Conservation (phyloP, 257 asterid genomes). For the Salvia rosmarinus region DNA sequence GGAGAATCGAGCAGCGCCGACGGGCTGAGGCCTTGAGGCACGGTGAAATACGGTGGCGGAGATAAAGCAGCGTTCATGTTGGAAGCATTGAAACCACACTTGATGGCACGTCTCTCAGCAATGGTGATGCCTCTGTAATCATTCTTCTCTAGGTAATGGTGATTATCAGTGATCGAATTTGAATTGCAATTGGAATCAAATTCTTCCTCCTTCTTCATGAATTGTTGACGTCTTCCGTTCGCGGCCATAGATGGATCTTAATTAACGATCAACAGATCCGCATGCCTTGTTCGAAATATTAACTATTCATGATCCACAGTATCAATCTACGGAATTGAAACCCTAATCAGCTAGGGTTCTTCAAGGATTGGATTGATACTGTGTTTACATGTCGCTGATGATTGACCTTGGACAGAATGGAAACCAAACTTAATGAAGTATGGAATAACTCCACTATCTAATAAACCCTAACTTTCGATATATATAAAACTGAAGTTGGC, state of each 20-base stretch:
- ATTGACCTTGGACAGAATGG: neutral
- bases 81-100: constrained; percentile 58
- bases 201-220: constrained; percentile 31
- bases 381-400: constrained; percentile 38
- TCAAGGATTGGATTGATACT: constrained; percentile 54
- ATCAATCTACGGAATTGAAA: constrained; percentile 50
- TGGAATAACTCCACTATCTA: constrained; percentile 10
- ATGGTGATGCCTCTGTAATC: constrained; percentile 40
- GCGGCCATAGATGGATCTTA: constrained; percentile 31
- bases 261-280: constrained; percentile 1
- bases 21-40: constrained; percentile 74
- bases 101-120: constrained; percentile 67
- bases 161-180: neutral
- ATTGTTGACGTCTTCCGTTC: constrained; percentile 10
- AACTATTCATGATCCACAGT: constrained; percentile 40
- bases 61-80: constrained; percentile 21
- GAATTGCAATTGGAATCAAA: constrained; percentile 7
- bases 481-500: constrained; percentile 6
- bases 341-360: constrained; percentile 58
- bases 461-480: neutral
- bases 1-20: constrained; percentile 75
- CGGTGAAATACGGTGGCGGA: constrained; percentile 42
- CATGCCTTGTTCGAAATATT: neutral
- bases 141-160: neutral
- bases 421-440: neutral